Percentiles rank a stretch among this genome's conserved stretches.
phyloP scores from a whole-genome alignment of 2,329 filamentous ascomycete genomes.

The Blastomyces percursus region DNA sequence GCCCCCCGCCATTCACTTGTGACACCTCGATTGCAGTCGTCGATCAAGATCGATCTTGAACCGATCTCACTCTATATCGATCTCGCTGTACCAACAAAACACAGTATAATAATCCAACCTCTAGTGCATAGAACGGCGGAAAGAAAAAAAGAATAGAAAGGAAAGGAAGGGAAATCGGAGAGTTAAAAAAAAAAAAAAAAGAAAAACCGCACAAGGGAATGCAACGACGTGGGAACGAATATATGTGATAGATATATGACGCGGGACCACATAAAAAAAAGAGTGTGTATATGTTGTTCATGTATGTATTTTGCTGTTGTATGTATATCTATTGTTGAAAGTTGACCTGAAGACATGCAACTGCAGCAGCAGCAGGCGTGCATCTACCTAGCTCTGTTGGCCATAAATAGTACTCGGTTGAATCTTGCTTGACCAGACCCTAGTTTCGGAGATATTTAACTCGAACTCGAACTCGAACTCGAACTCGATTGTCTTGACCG shows the following conservation, averaged over 20 bases:
- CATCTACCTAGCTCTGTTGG: neutral
- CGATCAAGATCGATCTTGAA: neutral
- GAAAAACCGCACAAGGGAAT: neutral
- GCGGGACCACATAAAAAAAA: neutral
- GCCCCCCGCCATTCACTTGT: neutral
- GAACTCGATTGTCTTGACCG: too few species aligned
- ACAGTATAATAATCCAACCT: neutral
- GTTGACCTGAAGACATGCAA: neutral
- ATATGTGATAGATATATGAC: neutral
- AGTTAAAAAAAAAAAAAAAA: too few species aligned
- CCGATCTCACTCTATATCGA: neutral
- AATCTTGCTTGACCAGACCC: neutral
- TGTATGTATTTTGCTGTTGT: neutral
- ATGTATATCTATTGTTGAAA: neutral
- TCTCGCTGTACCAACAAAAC: neutral
- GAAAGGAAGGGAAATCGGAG: too few species aligned
- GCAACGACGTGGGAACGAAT: neutral
- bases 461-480: too few species aligned
- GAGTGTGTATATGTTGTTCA: neutral
- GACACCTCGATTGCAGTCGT: neutral
- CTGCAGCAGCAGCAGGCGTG: neutral
- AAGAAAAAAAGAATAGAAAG: too few species aligned
- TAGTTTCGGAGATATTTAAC: neutral
- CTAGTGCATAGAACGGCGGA: too few species aligned
- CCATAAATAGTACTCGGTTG: neutral